A percentile compares a stretch with the other conserved stretches of the same genome.
phyloP scores from a whole-genome alignment of 768 basidiomycete species.

The Mycena leptocephala region DNA sequence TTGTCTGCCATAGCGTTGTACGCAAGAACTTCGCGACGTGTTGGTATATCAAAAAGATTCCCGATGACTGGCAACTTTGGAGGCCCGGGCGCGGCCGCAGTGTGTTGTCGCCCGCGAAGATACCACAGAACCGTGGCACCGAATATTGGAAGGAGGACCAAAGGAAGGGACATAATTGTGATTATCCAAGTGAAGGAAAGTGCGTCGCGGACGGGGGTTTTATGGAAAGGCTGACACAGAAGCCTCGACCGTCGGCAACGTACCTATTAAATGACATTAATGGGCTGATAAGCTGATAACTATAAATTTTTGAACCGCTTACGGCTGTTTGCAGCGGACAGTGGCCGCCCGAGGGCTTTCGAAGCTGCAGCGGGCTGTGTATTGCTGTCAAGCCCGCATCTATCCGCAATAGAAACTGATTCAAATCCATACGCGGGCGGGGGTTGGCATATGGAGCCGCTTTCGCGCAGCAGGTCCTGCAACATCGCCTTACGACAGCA shows the following conservation, averaged over 20 bases:
- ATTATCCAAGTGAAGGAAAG: neutral
- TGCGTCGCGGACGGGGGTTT: neutral
- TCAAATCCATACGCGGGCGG: neutral
- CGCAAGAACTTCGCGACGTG: neutral
- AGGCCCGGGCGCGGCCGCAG: neutral
- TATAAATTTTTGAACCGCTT: too few species aligned
- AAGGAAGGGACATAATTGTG: neutral
- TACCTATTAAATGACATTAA: neutral
- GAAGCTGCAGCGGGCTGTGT: neutral
- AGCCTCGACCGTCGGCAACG: neutral
- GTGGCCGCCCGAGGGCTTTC: neutral
- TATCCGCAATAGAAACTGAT: too few species aligned
- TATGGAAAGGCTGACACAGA: neutral
- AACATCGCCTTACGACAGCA: too few species aligned
- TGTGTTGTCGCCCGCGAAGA: neutral
- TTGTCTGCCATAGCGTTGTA: constrained; percentile 5
- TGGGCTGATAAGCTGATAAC: too few species aligned
- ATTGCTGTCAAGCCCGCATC: neutral
- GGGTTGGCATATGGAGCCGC: too few species aligned
- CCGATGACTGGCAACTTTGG: neutral
- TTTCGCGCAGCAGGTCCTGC: too few species aligned
- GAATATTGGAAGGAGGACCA: neutral
- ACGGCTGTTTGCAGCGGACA: too few species aligned
- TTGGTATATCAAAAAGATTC: constrained; percentile 4
- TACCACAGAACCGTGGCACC: neutral